Evolutionary conservation across 805 yeast species (phyloP).

Genomic region (Yarrowia sp.): DNA sequence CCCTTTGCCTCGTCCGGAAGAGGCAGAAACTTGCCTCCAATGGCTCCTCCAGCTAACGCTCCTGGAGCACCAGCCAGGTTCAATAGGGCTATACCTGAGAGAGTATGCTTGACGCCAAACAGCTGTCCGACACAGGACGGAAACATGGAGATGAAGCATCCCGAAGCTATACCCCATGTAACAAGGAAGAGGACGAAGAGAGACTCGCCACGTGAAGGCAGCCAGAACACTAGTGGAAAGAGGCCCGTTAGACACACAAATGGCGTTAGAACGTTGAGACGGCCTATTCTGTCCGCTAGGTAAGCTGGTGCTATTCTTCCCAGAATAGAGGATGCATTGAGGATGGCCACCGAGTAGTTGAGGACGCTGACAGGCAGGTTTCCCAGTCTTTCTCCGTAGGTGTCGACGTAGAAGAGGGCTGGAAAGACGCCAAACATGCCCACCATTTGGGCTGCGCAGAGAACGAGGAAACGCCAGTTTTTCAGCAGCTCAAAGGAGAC

Average conservation of each 20-base stretch:
- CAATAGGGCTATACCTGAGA: slow-evolving; percentile 38
- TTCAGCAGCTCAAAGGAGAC: slow-evolving; percentile 31
- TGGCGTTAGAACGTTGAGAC: slow-evolving; percentile 12
- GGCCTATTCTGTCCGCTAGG: slow-evolving; percentile 9
- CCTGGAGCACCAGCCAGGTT: slow-evolving; percentile 38
- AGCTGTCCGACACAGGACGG: slow-evolving; percentile 42
- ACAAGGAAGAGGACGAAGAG: slow-evolving; percentile 36
- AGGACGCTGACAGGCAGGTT: slow-evolving; percentile 31
- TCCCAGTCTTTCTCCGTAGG: slow-evolving; percentile 33
- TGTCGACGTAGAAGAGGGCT: slow-evolving; percentile 37
- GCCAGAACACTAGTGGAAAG: slow-evolving; percentile 32
- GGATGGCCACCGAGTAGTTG: slow-evolving; percentile 36
- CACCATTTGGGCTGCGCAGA: slow-evolving; percentile 29
- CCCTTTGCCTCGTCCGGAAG: slow-evolving; percentile 7
- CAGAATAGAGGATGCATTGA: slow-evolving; percentile 42
- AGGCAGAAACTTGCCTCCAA: slow-evolving; percentile 42
- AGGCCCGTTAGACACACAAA: slow-evolving; percentile 8
- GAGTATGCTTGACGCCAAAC: slow-evolving; percentile 39
- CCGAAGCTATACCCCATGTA: slow-evolving; percentile 42
- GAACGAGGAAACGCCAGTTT: slow-evolving; percentile 32
- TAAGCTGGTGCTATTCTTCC: slow-evolving; percentile 33
- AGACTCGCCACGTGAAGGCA: slow-evolving; percentile 29
- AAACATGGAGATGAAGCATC: slow-evolving; percentile 39
- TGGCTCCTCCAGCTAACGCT: slow-evolving; percentile 41
- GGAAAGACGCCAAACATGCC: slow-evolving; percentile 36